These are phyloP conservation scores for Candida hungchunana DNA, from an alignment of 805 yeast species.

Conservation along the genomic window DNA sequence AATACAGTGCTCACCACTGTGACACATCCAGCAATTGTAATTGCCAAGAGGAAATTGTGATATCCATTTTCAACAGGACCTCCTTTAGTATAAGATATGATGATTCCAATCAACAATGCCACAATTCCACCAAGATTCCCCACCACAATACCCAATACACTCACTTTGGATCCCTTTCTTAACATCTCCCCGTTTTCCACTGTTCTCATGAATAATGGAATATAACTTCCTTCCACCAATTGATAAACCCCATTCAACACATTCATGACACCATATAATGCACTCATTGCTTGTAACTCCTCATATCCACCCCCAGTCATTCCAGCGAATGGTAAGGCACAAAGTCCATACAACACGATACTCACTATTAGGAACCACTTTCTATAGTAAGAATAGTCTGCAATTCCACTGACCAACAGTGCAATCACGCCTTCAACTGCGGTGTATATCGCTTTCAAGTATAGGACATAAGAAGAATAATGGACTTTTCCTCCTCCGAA, in stretches of 20 bases:
- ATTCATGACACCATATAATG: constrained; percentile 30
- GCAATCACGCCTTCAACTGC: constrained; percentile 36
- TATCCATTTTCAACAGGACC: constrained; percentile 28
- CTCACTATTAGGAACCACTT: constrained; percentile 32
- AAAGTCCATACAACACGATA: constrained; percentile 30
- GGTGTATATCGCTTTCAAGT: constrained; percentile 34
- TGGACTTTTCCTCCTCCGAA: constrained; percentile 34
- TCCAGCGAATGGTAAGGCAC: constrained; percentile 36
- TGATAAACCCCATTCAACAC: constrained; percentile 32
- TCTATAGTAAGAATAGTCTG: constrained; percentile 36
- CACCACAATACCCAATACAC: constrained; percentile 34
- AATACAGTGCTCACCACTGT: constrained; percentile 28
- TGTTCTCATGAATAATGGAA: constrained; percentile 38
- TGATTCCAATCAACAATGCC: constrained; percentile 35
- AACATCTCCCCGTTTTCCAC: constrained; percentile 22
- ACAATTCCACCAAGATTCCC: constrained; percentile 37
- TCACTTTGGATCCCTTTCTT: constrained; percentile 32
- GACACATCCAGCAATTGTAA: constrained; percentile 36
- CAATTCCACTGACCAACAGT: constrained; percentile 35
- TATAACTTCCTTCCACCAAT: constrained; percentile 36
- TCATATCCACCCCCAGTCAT: constrained; percentile 23
- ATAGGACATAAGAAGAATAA: constrained; percentile 34
- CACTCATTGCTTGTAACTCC: constrained; percentile 27
- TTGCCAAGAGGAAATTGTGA: constrained; percentile 34
- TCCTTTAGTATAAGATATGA: constrained; percentile 31